Conservation (phyloP, 202 grass and related monocot species). For the Elaeis oleifera region DNA sequence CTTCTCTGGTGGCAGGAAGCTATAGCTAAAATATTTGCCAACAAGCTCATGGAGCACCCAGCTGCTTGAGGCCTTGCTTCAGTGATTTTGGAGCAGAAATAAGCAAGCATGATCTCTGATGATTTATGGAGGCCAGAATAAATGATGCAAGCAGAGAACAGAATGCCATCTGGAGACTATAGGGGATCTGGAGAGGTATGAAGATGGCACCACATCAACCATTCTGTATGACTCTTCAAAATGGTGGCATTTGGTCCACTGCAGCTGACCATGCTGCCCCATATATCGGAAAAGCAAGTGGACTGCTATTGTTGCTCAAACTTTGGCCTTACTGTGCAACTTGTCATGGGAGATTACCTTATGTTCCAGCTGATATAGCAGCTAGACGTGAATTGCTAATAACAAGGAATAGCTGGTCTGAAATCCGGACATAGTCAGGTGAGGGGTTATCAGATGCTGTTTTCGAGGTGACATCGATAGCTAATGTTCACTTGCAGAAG, state of each 20-base stretch:
- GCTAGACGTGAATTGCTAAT: constrained; percentile 52
- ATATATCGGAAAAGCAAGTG: constrained; percentile 72
- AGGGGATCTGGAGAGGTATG: constrained; percentile 68
- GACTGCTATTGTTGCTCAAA: constrained; percentile 69
- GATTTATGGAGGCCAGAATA: constrained; percentile 72
- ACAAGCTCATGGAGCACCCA: constrained; percentile 66
- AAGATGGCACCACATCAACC: constrained; percentile 72
- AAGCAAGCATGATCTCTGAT: constrained; percentile 78
- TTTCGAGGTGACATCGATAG: constrained; percentile 78
- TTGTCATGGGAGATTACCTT: constrained; percentile 54
- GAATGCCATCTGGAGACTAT: constrained; percentile 30
- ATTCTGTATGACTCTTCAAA: constrained; percentile 81
- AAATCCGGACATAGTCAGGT: constrained; percentile 40
- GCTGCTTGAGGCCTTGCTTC: constrained; percentile 50
- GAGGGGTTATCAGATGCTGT: constrained; percentile 60
- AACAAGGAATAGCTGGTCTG: constrained; percentile 24
- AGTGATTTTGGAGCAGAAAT: constrained; percentile 40
- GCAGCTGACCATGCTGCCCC: constrained; percentile 67
- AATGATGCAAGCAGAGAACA: constrained; percentile 61
- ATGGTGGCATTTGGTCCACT: constrained; percentile 59
- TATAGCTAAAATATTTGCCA: constrained; percentile 51
- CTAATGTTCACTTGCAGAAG: constrained; percentile 64
- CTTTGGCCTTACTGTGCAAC: constrained; percentile 66
- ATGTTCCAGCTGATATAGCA: constrained; percentile 56
- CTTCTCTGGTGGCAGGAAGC: constrained; percentile 86